Evolutionary conservation across 768 basidiomycete genomes (phyloP).

Genomic region (Psilocybe cyanescens): DNA sequence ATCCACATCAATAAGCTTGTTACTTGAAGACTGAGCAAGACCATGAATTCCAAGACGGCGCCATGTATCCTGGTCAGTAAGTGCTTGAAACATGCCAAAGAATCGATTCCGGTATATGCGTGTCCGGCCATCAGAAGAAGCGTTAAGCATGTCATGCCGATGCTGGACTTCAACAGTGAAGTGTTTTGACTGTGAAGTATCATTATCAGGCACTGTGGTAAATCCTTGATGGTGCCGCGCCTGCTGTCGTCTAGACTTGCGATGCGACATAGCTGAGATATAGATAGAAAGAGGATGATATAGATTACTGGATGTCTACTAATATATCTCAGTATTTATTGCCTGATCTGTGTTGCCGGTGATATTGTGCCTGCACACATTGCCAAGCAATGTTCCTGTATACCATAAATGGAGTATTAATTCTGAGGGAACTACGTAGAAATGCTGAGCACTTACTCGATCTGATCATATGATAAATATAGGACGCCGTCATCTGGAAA

Average conservation of each 20-base stretch:
- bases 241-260: background rate
- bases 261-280: background rate
- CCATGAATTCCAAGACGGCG: background rate
- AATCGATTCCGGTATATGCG: no score
- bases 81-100: background rate
- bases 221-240: background rate
- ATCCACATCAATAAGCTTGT: background rate
- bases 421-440: no score
- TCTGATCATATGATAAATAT: background rate
- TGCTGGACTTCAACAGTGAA: background rate
- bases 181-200: no score
- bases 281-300: background rate
- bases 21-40: background rate
- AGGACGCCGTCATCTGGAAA: background rate
- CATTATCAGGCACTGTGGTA: no score
- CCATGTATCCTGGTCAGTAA: background rate
- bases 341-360: no score
- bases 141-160: background rate
- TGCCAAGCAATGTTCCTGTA: background rate
- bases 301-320: no score
- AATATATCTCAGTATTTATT: no score
- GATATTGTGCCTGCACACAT: background rate
- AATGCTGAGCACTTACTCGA: background rate
- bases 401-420: no score
- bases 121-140: background rate